phyloP scores from a whole-genome alignment of 2,329 filamentous ascomycete genomes.

The Lecanicillium sp. region DNA sequence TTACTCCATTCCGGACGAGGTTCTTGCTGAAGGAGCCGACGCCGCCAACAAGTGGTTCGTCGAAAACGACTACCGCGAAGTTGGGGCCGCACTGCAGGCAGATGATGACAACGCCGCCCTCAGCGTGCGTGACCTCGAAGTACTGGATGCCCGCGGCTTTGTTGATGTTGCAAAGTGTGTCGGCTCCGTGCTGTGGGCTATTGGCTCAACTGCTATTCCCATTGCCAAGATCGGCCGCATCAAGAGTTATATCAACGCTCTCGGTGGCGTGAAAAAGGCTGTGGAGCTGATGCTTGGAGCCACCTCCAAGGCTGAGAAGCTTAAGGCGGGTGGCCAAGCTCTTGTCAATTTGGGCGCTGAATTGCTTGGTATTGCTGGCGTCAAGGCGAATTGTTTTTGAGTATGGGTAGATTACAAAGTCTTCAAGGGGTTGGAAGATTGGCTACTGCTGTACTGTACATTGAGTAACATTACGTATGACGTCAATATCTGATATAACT shows the following conservation, averaged over 20 bases:
- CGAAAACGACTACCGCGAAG: slow-evolving; percentile 11
- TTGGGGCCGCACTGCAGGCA: slow-evolving; percentile 2
- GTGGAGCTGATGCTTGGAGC: slow-evolving; percentile 15
- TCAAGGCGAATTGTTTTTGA: slow-evolving; percentile 15
- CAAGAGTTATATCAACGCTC: slow-evolving; percentile 18
- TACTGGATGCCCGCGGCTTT: slow-evolving; percentile 5
- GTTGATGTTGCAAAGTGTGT: slow-evolving; percentile 17
- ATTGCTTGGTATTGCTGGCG: slow-evolving; percentile 13
- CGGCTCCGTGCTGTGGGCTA: slow-evolving; percentile 12
- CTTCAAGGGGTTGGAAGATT: too few relatives aligned
- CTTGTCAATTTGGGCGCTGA: slow-evolving; percentile 13
- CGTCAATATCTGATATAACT: too few relatives aligned
- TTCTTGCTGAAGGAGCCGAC: slow-evolving; percentile 14
- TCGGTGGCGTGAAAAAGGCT: slow-evolving; percentile 15
- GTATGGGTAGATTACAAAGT: too few relatives aligned
- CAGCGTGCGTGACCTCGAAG: not conserved
- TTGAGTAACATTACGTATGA: too few relatives aligned
- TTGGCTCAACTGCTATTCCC: slow-evolving; percentile 15
- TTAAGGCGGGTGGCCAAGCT: slow-evolving; percentile 14
- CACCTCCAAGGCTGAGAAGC: slow-evolving; percentile 13
- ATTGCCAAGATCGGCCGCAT: slow-evolving; percentile 17
- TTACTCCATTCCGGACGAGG: slow-evolving; percentile 16
- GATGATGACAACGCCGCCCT: not conserved
- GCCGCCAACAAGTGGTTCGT: slow-evolving; percentile 15
- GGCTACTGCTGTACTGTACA: too few relatives aligned